phyloP scores from a whole-genome alignment of 192 early-diverging fungal species.

The Podila clonocystis region DNA sequence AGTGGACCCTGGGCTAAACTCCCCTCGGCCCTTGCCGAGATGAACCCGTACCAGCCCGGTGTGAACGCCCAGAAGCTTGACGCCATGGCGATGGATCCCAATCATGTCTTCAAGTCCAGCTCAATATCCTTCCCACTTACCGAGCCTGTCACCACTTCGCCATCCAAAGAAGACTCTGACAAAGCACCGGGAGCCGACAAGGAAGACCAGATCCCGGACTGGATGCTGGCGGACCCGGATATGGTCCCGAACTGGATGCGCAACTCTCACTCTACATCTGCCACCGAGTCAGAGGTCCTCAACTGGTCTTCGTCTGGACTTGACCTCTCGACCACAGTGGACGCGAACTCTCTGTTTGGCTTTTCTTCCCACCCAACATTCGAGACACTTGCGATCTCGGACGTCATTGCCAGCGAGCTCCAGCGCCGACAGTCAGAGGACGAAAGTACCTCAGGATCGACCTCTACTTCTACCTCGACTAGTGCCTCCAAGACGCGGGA shows the following conservation, averaged over 20 bases:
- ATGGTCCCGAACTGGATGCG: conserved; percentile 1
- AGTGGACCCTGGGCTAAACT: conserved; percentile 35
- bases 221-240: conserved; percentile 32
- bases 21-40: neutral
- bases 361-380: conserved; percentile 42
- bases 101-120: conserved; percentile 45
- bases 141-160: neutral
- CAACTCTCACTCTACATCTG: neutral
- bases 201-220: conserved; percentile 24
- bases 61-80: conserved; percentile 31
- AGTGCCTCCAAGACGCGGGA: neutral
- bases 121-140: conserved; percentile 20
- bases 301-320: neutral
- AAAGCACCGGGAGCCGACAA: neutral
- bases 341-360: conserved; percentile 34
- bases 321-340: conserved; percentile 17
- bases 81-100: conserved; percentile 43
- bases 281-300: neutral
- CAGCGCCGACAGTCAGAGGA: neutral
- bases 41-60: conserved; percentile 30
- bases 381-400: conserved; percentile 26
- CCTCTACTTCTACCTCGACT: neutral
- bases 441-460: neutral
- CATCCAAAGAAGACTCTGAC: neutral
- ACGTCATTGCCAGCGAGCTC: conserved; percentile 23